phyloP scores from a whole-genome alignment of 441 rosid species.

The Viola pubescens region DNA sequence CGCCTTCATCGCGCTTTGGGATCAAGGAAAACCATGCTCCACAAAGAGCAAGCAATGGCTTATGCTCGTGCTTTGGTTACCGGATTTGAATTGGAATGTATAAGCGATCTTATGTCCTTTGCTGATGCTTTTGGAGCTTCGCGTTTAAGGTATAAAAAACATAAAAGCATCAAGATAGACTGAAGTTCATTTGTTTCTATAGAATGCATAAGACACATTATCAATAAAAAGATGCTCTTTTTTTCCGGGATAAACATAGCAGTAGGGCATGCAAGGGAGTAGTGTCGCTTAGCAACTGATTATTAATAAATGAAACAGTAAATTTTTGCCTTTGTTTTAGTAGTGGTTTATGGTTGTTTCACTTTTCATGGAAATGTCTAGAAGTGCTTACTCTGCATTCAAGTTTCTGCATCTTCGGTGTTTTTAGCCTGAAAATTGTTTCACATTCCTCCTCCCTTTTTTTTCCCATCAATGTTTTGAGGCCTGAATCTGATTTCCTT shows the following conservation, averaged over 20 bases:
- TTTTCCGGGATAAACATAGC: too few relatives aligned
- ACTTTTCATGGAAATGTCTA: not conserved
- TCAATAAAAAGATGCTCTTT: too few relatives aligned
- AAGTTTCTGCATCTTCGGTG: not conserved
- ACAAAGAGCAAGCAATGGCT: slow-evolving; percentile 98
- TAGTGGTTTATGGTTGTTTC: not conserved
- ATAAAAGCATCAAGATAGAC: slow-evolving; percentile 1
- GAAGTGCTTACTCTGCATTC: not conserved
- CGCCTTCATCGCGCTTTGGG: slow-evolving; percentile 82
- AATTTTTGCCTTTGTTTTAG: not conserved
- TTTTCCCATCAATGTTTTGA: not conserved
- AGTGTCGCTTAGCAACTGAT: not conserved
- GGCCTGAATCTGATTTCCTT: slow-evolving; percentile 6
- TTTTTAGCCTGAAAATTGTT: not conserved
- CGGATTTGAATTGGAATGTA: slow-evolving; percentile 64
- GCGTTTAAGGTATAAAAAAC: slow-evolving; percentile 58
- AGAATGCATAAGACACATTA: too few relatives aligned
- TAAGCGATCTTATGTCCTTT: slow-evolving; percentile 71
- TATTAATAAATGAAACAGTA: not conserved
- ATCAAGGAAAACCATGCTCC: slow-evolving; percentile 66
- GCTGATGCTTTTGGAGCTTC: slow-evolving; percentile 90
- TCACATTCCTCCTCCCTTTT: not conserved
- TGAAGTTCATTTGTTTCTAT: too few relatives aligned
- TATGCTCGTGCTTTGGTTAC: slow-evolving; percentile 88
- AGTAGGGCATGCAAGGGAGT: not conserved